phyloP scores from a whole-genome alignment of 208 protist genomes.

The Angomonas deanei region DNA sequence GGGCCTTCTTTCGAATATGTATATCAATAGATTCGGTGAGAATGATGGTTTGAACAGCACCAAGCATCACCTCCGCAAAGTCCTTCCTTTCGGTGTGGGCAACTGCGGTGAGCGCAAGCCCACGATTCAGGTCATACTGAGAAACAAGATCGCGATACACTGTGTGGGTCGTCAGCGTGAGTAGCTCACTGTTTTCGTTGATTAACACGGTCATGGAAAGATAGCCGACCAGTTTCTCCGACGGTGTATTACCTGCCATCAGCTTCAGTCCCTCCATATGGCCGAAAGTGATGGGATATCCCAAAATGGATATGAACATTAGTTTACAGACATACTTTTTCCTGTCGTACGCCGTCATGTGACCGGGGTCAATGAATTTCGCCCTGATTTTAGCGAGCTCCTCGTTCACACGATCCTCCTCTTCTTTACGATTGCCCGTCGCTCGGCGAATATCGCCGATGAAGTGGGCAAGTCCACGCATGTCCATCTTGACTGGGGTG shows the following conservation, averaged over 20 bases:
- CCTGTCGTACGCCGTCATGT: conserved; percentile 93
- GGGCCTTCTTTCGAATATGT: conserved; percentile 97
- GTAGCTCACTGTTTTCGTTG: conserved; percentile 95
- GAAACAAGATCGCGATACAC: conserved; percentile 95
- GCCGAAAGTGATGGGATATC: conserved; percentile 99
- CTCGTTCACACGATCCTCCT: conserved; percentile 95
- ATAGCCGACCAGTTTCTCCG: conserved; percentile 98
- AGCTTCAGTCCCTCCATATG: conserved; percentile 98
- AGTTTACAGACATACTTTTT: conserved; percentile 99
- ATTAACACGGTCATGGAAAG: conserved; percentile 94
- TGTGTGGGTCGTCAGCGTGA: conserved; percentile 97
- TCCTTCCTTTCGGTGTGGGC: conserved; percentile 97
- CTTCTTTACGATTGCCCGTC: conserved; percentile 89
- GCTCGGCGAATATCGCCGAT: conserved; percentile 94
- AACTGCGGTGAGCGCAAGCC: conserved; percentile 95
- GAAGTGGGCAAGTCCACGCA: conserved; percentile 95
- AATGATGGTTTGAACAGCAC: conserved; percentile 93
- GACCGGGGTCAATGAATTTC: conserved; percentile 90
- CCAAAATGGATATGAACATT: conserved; percentile 99
- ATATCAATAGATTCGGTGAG: conserved; percentile 55
- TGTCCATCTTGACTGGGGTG: conserved; percentile 89
- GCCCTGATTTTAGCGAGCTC: conserved; percentile 98
- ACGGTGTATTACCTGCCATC: conserved; percentile 92
- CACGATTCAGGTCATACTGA: conserved; percentile 87
- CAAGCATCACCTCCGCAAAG: conserved; percentile 96